Conservation (phyloP, 2,329 filamentous ascomycete genomes). For the Venturia carpophila region DNA sequence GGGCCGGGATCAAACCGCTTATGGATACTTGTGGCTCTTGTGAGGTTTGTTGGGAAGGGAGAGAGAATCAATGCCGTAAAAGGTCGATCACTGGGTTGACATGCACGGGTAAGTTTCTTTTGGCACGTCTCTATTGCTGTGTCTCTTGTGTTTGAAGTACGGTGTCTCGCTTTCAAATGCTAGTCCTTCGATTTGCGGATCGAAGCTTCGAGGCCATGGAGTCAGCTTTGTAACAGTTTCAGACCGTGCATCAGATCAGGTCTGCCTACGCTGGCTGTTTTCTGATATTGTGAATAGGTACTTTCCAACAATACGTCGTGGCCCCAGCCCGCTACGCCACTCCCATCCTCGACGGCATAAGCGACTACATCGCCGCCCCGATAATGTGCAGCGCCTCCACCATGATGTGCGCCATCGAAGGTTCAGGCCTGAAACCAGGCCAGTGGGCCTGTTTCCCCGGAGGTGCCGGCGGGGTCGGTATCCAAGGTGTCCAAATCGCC, state of each 20-base stretch:
- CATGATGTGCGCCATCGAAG: conserved; percentile 49
- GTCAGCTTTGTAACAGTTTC: too few species aligned
- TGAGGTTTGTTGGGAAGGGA: conserved; percentile 42
- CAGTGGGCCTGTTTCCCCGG: conserved; percentile 50
- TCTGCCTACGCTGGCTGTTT: too few species aligned
- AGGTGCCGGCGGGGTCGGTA: conserved; percentile 49
- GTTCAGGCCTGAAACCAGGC: conserved; percentile 43
- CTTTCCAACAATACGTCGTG: conserved; percentile 53
- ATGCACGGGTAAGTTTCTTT: conserved; percentile 17
- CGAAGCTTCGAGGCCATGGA: too few species aligned
- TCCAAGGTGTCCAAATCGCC: conserved; percentile 46
- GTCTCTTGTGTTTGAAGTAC: too few species aligned
- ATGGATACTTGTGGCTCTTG: conserved; percentile 46
- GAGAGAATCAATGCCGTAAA: conserved; percentile 46
- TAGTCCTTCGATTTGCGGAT: too few species aligned
- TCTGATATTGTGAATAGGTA: conserved; percentile 34
- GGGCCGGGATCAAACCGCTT: conserved; percentile 46
- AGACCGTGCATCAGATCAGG: too few species aligned
- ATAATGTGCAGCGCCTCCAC: conserved; percentile 52
- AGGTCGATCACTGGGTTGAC: conserved; percentile 41
- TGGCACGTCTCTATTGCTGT: too few species aligned
- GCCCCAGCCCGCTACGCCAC: conserved; percentile 48
- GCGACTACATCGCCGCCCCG: conserved; percentile 47
- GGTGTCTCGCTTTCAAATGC: too few species aligned
- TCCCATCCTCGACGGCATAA: conserved; percentile 48